Evolutionary conservation across 768 basidiomycete species (phyloP), one percentile per base, ranked within the genome.

Genomic region (Termitomyces sp.): DNA sequence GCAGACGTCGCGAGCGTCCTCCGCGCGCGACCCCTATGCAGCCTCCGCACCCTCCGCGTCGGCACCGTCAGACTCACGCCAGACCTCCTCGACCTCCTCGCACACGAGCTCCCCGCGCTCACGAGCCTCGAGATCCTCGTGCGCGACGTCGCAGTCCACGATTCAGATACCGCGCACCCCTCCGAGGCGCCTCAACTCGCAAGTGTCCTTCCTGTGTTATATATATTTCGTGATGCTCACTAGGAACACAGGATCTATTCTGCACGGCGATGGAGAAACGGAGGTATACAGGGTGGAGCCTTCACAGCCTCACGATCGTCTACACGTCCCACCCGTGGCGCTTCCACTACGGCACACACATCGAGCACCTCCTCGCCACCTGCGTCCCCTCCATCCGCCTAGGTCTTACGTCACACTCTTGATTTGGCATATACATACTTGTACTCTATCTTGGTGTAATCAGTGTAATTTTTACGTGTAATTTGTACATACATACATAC

Each of bases 61-160:
- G 75, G 77, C 10, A 68, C 74, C 1, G 68, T 79, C 9, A 69
- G 69, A 12, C 66, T 80, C 7, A 76, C 74, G 8, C 78, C 78
- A 2, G 67, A 74, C 56, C 67, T 80, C 12, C 34, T 80, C 13
- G 76, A 79, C 56, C 60, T 78, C 8, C 64, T 80, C 18, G 74
- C 77, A 3, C 56, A 64, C 50, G 70, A 68, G 50, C 67, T 78
- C 22, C 74, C 76, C 0, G 32, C 53, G 0, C 63, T 80, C 27
- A 57, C 65, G 8, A 61, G 67, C 20, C 71, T 80, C 5, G 76
- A 75, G 46, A 59, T 80, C 36, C 63, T 74, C 27, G 74, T 77
- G 2, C 68, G 69, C 47, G 72, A 76, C 29, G 70, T 79, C 42
- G 66, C 74, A 3, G 43, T 29, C 20, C 51, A 44, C n/a, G n/a